Base-by-base conservation (phyloP, 2,329 filamentous ascomycete genomes). In the Ustulina deusta region DNA sequence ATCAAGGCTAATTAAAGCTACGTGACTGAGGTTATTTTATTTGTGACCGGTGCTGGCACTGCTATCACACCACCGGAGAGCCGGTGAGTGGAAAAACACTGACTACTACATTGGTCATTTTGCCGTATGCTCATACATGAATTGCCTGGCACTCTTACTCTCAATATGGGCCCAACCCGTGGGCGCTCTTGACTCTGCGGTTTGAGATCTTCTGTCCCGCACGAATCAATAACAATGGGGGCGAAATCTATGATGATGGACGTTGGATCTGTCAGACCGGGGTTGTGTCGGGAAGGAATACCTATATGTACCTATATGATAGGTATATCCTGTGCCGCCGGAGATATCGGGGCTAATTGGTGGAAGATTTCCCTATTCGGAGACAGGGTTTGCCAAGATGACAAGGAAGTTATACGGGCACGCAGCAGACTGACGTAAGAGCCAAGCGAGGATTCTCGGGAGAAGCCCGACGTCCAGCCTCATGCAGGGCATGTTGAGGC, bases 401-500 rank as follows among this genome's bases (percentile, higher is more conserved):
- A 32, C 22, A 46, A 57, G 59, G 61, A 42, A 62, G 9, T 51
- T 34, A 25, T 6, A n/a, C 9, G n/a, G n/a, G n/a, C 48, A 61
- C 51, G 61, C 64, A 48, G 59, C 49, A 34, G 42, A 20, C 17
- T 67, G 65, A 67, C 56, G 64, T 67, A 69, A 42, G 34, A 49
- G 38, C 32, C 59, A 36, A 29, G 62, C 27, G 25, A 52, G 32
- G 55, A 61, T 42, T 61, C 27, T 44, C 34, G 46, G 61, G 17
- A 52, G 57, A 40, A 62, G 69, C 57, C 49, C 32, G 40, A 36
- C 25, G 42, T 20, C 62, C 69, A 75, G 72, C 73, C 73, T 73
- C 69, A 73, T 69, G 71, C 69, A 73, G 71, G 62, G 51, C 68
- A 72, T 66, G 70, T 70, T 61, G 48, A 74, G 73, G 61, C 69